Evolutionary conservation across 768 basidiomycete genomes (phyloP).

Genomic region (Dioszegia crocea): DNA sequence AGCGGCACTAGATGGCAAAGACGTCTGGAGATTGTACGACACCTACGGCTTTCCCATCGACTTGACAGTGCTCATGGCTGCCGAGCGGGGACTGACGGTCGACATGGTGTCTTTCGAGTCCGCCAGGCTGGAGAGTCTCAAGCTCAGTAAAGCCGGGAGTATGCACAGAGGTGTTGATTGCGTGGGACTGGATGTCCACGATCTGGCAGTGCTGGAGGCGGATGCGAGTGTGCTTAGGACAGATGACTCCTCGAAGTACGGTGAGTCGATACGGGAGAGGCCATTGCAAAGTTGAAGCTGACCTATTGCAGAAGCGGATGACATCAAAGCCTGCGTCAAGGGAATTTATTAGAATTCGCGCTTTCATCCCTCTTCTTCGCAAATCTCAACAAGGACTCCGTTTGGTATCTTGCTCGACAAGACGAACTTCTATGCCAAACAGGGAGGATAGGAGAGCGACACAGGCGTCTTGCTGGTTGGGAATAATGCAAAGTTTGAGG

Average conservation of each 20-base stretch:
- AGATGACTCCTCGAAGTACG: slow-evolving; percentile 84
- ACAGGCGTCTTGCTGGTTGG: slow-evolving; percentile 93
- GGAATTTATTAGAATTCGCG: slow-evolving; percentile 77
- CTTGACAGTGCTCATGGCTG: slow-evolving; percentile 92
- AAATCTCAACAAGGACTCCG: slow-evolving; percentile 60
- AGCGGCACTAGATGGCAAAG: slow-evolving; percentile 73
- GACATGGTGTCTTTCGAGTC: slow-evolving; percentile 84
- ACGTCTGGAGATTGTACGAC: slow-evolving; percentile 96
- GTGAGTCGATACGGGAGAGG: slow-evolving; percentile 56
- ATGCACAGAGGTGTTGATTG: slow-evolving; percentile 57
- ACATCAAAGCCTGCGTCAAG: slow-evolving; percentile 68
- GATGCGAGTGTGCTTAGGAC: slow-evolving; percentile 77
- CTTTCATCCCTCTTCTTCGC: slow-evolving; percentile 65
- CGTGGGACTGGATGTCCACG: slow-evolving; percentile 92
- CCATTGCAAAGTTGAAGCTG: slow-evolving; percentile 1
- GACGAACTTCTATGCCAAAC: slow-evolving; percentile 95
- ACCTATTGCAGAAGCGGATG: slow-evolving; percentile 62
- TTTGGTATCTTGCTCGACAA: slow-evolving; percentile 87
- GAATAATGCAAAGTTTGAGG: slow-evolving; percentile 84
- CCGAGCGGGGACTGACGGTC: slow-evolving; percentile 76
- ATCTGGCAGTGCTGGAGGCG: slow-evolving; percentile 78
- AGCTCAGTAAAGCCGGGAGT: slow-evolving; percentile 77
- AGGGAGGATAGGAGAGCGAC: slow-evolving; percentile 95
- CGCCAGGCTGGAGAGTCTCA: slow-evolving; percentile 81
- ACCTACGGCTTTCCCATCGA: slow-evolving; percentile 98